Evolutionary conservation across 495 filamentous ascomycete genomes (phyloP).

Genomic region (Annulohypoxylon moriforme): DNA sequence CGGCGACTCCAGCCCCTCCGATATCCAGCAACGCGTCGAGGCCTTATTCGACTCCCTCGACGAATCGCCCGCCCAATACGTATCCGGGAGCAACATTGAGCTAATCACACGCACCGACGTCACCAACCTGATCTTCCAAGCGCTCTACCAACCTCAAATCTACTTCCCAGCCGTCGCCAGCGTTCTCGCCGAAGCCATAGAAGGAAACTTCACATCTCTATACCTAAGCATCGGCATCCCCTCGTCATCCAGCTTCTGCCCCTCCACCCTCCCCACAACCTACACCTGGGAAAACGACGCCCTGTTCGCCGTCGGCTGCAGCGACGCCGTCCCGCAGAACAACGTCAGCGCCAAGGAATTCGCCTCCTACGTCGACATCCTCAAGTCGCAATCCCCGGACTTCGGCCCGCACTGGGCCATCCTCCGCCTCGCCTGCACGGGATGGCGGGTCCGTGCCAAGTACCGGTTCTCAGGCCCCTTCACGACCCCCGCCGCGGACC

Average conservation of each 20-base stretch:
- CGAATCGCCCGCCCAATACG: slow-evolving; percentile 34
- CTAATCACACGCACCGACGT: slow-evolving; percentile 58
- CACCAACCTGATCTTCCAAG: slow-evolving; percentile 42
- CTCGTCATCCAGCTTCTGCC: slow-evolving; percentile 24
- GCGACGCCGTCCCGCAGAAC: slow-evolving; percentile 61
- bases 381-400: slow-evolving; percentile 57
- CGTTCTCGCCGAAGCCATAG: slow-evolving; percentile 52
- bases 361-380: slow-evolving; percentile 49
- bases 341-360: slow-evolving; percentile 52
- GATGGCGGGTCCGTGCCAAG: slow-evolving; percentile 55
- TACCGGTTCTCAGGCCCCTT: slow-evolving; percentile 49
- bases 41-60: slow-evolving; percentile 34
- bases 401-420: slow-evolving; percentile 68
- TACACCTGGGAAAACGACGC: slow-evolving; percentile 34
- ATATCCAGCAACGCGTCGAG: slow-evolving; percentile 61
- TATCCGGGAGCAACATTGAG: slow-evolving; percentile 53
- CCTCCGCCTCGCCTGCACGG: slow-evolving; percentile 62
- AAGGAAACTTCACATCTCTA: slow-evolving; percentile 22
- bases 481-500: slow-evolving; percentile 28
- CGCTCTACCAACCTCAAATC: slow-evolving; percentile 31
- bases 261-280: not conserved
- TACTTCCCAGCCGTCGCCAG: slow-evolving; percentile 38
- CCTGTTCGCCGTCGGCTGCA: slow-evolving; percentile 65
- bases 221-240: slow-evolving; percentile 11
- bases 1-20: slow-evolving; percentile 54